Percentiles rank a stretch among this genome's conserved stretches.
phyloP scores from a whole-genome alignment of 257 asterid genomes.

The Coffea eugenioides region DNA sequence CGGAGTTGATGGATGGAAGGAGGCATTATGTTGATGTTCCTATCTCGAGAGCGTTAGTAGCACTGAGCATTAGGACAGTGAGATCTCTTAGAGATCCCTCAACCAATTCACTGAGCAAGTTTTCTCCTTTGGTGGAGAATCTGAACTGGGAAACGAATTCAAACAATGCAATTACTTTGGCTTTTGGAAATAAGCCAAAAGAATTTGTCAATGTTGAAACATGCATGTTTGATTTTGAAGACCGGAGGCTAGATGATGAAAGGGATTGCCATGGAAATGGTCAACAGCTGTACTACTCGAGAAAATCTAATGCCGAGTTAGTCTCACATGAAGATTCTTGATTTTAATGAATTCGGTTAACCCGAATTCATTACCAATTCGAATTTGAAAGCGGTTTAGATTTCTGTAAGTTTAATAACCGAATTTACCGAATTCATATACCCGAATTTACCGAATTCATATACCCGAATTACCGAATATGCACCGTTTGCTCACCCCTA shows the following conservation, averaged over 20 bases:
- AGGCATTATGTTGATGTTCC: constrained; percentile 90
- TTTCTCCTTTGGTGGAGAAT: constrained; percentile 51
- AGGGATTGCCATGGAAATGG: constrained; percentile 29
- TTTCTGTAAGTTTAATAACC: too few species aligned
- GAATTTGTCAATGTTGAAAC: constrained; percentile 15
- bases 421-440: too few species aligned
- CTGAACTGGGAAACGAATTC: constrained; percentile 72
- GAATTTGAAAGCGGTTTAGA: too few species aligned
- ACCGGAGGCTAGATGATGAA: constrained; percentile 15
- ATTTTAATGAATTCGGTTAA: too few species aligned
- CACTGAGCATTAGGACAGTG: constrained; percentile 60
- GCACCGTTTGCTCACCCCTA: too few species aligned
- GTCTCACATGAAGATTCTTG: constrained; percentile 15
- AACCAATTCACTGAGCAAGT: constrained; percentile 66
- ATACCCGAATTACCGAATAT: too few species aligned
- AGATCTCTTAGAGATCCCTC: constrained; percentile 92
- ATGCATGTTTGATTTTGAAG: constrained; percentile 15
- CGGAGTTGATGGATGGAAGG: constrained; percentile 66
- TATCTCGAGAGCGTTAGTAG: constrained; percentile 63
- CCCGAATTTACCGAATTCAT: too few species aligned
- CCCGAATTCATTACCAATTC: too few species aligned
- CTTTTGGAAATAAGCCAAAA: constrained; percentile 34
- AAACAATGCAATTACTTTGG: constrained; percentile 45
- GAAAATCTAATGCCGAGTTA: constrained; percentile 22
- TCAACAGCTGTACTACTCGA: constrained; percentile 30